Base-by-base conservation (phyloP, 345 rosid species). In the Odontarrhena argentea region DNA sequence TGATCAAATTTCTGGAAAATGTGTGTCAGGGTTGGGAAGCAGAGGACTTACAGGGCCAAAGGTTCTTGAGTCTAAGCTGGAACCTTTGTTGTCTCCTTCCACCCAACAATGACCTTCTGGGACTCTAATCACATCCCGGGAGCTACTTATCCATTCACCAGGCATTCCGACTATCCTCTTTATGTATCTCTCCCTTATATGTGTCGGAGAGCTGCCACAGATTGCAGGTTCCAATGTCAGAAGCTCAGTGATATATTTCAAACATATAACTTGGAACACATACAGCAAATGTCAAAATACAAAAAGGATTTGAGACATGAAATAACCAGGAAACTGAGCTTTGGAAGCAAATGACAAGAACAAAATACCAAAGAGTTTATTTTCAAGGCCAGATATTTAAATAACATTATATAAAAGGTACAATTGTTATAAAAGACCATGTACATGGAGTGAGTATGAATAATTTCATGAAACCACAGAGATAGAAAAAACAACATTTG, bases 71-170 rank as follows among this genome's bases (percentile, higher is more conserved):
- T 94, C 97, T 65, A 76, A 35, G 79, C 96, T 91, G 58, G 83
- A 75, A 57, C 56, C 65, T 42, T 65, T 52, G 79, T 88, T 84
- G 64, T 88, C 97, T 68, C 97, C 99, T 82, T 94, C 99, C 12
- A 91, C 93, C 97, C 97, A 94, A 69, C 95, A 94, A 65, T 84
- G 96, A 52, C 99, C 97, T 65, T 82, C 75, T 8, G 96, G 96
- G 55, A 94, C 65, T 79, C 81, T 79, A 40, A 88, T 74, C 68
- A 87, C 81, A 75, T 88, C 91, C 37, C 65, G 65, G 25, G 78
- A 73, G 70, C 77, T 78, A 57, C 82, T 85, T 43, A 88, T 65
- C 96, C 93, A 88, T 49, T 94, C 96, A 2, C 99, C 97, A 10
- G 96, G 97, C 70, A 94, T 66, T 70, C 91, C 97, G 4, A 84